Evolutionary conservation across 192 early-diverging fungal species (phyloP).

Genomic region (Podila epicladia): DNA sequence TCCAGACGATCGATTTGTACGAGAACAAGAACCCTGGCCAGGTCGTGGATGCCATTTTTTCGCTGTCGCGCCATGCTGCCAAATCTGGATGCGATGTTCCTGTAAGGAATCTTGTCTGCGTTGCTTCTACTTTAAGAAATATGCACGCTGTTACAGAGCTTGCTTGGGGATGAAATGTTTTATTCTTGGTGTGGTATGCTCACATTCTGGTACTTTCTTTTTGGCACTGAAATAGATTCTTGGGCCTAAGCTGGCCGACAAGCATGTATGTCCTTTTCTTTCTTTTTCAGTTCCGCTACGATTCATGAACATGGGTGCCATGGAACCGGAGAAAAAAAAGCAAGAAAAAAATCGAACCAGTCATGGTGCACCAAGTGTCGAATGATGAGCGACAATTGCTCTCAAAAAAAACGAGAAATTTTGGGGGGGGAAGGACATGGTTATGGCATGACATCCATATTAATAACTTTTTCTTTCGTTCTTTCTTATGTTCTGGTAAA

Average conservation of each 20-base stretch:
- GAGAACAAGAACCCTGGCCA: constrained; percentile 78
- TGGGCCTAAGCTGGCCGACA: constrained; percentile 80
- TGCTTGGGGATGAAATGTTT: background rate
- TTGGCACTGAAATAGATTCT: constrained; percentile 49
- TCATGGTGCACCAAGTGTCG: background rate
- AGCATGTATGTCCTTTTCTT: constrained; percentile 41
- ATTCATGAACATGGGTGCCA: background rate
- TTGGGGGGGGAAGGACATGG: background rate
- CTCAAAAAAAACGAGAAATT: background rate
- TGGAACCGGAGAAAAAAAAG: background rate
- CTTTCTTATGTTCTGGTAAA: background rate
- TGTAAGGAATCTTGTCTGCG: constrained; percentile 18
- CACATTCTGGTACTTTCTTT: background rate
- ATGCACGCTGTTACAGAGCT: background rate
- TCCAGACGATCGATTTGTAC: constrained; percentile 86
- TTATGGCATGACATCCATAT: background rate
- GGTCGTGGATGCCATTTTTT: constrained; percentile 79
- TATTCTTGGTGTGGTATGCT: background rate
- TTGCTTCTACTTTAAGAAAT: background rate
- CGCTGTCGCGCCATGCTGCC: constrained; percentile 75
- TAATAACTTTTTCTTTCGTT: background rate
- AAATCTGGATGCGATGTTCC: constrained; percentile 61
- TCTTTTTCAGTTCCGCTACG: constrained; percentile 6
- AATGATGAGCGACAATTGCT: background rate
- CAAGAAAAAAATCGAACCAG: background rate